A percentile compares a stretch with the other conserved stretches of the same genome.
These are phyloP conservation scores for Cladosporium velox DNA, from an alignment of 2,329 filamentous ascomycete species.

Conservation along the genomic window DNA sequence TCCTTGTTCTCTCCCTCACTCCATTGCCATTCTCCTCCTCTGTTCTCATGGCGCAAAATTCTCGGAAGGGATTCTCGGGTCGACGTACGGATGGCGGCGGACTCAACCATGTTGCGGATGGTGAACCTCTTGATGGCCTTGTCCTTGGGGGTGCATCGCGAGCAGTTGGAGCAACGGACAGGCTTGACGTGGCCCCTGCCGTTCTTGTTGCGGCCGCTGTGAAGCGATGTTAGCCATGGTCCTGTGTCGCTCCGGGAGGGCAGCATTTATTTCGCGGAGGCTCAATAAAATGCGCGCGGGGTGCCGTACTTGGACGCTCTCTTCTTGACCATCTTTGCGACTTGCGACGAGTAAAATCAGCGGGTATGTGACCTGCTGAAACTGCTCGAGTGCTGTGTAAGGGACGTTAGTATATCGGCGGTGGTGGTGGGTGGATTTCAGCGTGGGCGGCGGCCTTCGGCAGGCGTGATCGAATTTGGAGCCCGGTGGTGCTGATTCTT, in stretches of 20 bases:
- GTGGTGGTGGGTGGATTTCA: slow-evolving; percentile 1
- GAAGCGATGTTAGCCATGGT: slow-evolving; percentile 40
- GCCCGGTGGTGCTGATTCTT: background rate
- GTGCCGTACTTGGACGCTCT: slow-evolving; percentile 68
- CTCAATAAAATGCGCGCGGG: slow-evolving; percentile 20
- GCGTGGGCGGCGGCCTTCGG: background rate
- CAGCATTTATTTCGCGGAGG: slow-evolving; percentile 14
- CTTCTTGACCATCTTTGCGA: slow-evolving; percentile 74
- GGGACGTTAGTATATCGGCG: slow-evolving; percentile 18
- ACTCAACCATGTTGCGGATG: slow-evolving; percentile 99
- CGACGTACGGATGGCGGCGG: slow-evolving; percentile 95
- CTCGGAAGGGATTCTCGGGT: slow-evolving; percentile 20
- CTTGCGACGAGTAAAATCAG: slow-evolving; percentile 41
- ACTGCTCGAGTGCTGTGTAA: slow-evolving; percentile 22
- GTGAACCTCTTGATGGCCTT: slow-evolving; percentile 99
- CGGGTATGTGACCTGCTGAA: slow-evolving; percentile 31
- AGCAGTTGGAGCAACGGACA: slow-evolving; percentile 90
- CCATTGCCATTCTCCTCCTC: slow-evolving; percentile 4
- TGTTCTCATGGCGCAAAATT: slow-evolving; percentile 9
- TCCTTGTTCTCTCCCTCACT: slow-evolving; percentile 4
- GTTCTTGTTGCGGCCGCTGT: slow-evolving; percentile 98
- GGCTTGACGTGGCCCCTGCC: slow-evolving; percentile 99
- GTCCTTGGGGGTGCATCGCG: slow-evolving; percentile 87
- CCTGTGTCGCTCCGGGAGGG: slow-evolving; percentile 8
- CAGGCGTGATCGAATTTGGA: too few species aligned